A percentile compares a stretch with the other conserved stretches of the same genome.
These are phyloP conservation scores for Pseudoturritis turrita DNA, from an alignment of 345 rosid genomes.

Conservation along the genomic window DNA sequence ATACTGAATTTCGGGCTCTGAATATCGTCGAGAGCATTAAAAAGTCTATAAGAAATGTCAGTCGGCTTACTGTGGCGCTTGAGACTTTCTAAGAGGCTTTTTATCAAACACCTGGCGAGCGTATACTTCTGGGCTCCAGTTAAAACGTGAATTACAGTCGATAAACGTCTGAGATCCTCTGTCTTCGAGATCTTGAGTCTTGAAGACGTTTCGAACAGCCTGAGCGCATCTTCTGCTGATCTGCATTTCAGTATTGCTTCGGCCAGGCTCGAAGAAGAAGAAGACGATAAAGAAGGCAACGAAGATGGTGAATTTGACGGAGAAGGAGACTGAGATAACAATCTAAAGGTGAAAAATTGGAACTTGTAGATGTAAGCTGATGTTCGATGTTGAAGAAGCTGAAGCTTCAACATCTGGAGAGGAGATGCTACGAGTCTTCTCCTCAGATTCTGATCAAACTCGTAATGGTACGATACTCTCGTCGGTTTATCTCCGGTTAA, in stretches of 20 bases:
- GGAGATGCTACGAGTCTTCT: neutral
- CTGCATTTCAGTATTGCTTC: slow-evolving; percentile 39
- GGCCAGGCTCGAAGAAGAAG: slow-evolving; percentile 31
- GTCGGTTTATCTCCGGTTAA: slow-evolving; percentile 4
- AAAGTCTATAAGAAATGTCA: slow-evolving; percentile 29
- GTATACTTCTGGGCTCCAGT: slow-evolving; percentile 32
- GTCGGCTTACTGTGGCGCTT: slow-evolving; percentile 29
- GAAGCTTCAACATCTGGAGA: slow-evolving; percentile 44
- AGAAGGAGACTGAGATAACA: slow-evolving; percentile 7
- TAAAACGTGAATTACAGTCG: slow-evolving; percentile 35
- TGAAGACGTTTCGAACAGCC: slow-evolving; percentile 31
- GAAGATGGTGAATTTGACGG: slow-evolving; percentile 13
- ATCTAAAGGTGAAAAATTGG: slow-evolving; percentile 20
- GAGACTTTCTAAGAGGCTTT: slow-evolving; percentile 44
- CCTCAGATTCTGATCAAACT: neutral
- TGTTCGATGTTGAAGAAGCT: slow-evolving; percentile 31
- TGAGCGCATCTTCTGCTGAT: slow-evolving; percentile 41
- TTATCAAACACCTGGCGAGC: slow-evolving; percentile 63
- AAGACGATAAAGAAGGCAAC: neutral
- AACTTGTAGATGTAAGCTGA: neutral
- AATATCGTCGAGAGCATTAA: slow-evolving; percentile 38
- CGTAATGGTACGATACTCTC: neutral
- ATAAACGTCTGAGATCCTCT: slow-evolving; percentile 32
- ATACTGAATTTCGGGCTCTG: slow-evolving; percentile 28
- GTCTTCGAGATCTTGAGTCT: slow-evolving; percentile 18